Evolutionary conservation across 345 rosid genomes (phyloP).

Genomic region (Citrus sp.): DNA sequence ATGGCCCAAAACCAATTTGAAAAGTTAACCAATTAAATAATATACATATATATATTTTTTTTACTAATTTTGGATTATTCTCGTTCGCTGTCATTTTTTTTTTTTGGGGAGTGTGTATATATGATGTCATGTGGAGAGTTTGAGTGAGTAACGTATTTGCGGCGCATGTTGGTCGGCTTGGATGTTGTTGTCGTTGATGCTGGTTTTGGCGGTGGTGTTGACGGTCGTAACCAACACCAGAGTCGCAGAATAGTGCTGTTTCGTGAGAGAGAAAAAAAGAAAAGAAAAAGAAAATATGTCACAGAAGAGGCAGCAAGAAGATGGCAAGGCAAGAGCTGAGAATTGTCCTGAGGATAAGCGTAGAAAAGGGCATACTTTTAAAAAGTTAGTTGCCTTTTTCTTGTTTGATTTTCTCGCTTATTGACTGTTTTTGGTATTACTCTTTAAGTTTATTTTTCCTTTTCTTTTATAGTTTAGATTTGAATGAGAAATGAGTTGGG

Average conservation of each 20-base stretch:
- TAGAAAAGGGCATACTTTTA: slow-evolving; percentile 49
- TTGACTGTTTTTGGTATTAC: background rate
- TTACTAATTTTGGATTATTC: slow-evolving; percentile 25
- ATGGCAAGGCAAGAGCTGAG: slow-evolving; percentile 49
- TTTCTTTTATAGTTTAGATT: background rate
- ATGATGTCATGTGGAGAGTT: background rate
- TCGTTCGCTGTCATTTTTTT: slow-evolving; percentile 8
- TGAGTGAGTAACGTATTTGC: background rate
- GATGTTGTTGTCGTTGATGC: slow-evolving; percentile 3
- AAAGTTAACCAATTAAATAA: background rate
- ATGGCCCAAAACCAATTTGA: background rate
- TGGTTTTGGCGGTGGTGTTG: background rate
- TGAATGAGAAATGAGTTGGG: slow-evolving; percentile 5
- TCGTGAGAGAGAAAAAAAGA: too few relatives aligned
- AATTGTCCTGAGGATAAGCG: slow-evolving; percentile 63
- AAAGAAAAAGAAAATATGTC: slow-evolving; percentile 42
- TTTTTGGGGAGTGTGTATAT: background rate
- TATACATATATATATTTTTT: background rate
- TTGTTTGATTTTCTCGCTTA: background rate
- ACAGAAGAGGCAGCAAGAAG: slow-evolving; percentile 83
- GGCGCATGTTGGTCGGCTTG: slow-evolving; percentile 34
- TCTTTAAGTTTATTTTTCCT: background rate
- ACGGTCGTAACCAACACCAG: slow-evolving; percentile 14
- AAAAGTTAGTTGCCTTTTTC: slow-evolving; percentile 34
- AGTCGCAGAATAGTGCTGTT: background rate